These are phyloP conservation scores for Pontederia crassipes DNA, from an alignment of 176 grass and related monocot genomes.

Conservation along the genomic window DNA sequence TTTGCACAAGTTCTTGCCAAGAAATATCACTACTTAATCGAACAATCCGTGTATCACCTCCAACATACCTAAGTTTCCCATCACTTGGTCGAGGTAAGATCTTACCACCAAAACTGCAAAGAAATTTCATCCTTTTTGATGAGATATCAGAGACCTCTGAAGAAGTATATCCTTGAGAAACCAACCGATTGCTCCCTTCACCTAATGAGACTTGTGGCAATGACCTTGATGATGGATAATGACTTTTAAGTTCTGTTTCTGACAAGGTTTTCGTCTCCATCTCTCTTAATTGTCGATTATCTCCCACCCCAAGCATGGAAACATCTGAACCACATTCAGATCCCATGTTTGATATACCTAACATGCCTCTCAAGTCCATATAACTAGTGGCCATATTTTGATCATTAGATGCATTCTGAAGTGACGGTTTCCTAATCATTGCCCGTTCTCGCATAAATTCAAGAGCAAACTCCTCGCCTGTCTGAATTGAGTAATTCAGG, in stretches of 20 bases:
- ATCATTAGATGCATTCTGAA: conserved; percentile 38
- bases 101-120: conserved; percentile 92
- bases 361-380: conserved; percentile 45
- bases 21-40: conserved; percentile 61
- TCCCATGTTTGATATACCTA: conserved; percentile 22
- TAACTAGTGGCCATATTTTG: conserved; percentile 30
- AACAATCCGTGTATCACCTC: conserved; percentile 90
- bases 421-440: conserved; percentile 48
- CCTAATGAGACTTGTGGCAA: conserved; percentile 31
- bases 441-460: conserved; percentile 90
- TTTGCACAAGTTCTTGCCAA: conserved; percentile 74
- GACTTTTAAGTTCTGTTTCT: conserved; percentile 46
- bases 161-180: conserved; percentile 50
- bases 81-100: conserved; percentile 89
- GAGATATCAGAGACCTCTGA: conserved; percentile 46
- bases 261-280: conserved; percentile 33
- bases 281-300: conserved; percentile 23
- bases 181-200: conserved; percentile 35
- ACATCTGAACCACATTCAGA: conserved; percentile 41
- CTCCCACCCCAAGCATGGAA: conserved; percentile 33
- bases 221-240: conserved; percentile 45
- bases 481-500: conserved; percentile 96
- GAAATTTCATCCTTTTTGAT: conserved; percentile 60
- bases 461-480: conserved; percentile 85
- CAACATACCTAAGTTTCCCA: conserved; percentile 88